Evolutionary conservation across 106 monocot genomes (phyloP).

Genomic region (Hemerocallis citrina): DNA sequence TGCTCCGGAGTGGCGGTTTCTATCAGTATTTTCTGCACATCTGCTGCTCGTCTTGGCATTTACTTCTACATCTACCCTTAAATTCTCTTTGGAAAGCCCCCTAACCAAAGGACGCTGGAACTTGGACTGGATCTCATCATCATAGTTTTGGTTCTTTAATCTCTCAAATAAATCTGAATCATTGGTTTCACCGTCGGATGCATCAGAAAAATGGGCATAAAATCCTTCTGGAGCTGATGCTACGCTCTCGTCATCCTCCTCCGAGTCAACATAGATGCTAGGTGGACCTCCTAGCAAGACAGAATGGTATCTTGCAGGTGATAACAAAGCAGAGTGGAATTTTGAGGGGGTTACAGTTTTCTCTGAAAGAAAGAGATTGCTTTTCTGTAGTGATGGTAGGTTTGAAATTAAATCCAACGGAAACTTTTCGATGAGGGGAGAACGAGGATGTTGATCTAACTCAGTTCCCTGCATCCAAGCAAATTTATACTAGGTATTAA

Average conservation of each 20-base stretch:
- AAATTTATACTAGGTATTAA: too few relatives aligned
- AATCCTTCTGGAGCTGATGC: constrained; percentile 35
- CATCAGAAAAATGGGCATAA: constrained; percentile 46
- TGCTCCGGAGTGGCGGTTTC: constrained; percentile 5
- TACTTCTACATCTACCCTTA: constrained; percentile 40
- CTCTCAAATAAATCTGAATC: constrained; percentile 45
- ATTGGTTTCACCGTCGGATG: constrained; percentile 34
- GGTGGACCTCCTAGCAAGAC: constrained; percentile 20
- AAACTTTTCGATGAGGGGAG: constrained; percentile 47
- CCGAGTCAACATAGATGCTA: constrained; percentile 20
- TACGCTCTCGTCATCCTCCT: constrained; percentile 58
- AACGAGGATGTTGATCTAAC: constrained; percentile 18
- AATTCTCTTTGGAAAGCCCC: constrained; percentile 56
- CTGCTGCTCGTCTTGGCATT: background rate
- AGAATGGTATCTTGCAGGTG: constrained; percentile 27
- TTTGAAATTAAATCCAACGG: constrained; percentile 8
- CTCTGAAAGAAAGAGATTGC: constrained; percentile 30
- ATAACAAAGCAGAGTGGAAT: constrained; percentile 28
- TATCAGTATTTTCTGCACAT: background rate
- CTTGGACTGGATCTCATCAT: constrained; percentile 35
- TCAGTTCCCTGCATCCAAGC: constrained; percentile 29
- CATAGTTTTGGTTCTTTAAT: constrained; percentile 4
- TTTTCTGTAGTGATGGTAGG: constrained; percentile 17
- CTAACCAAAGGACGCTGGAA: constrained; percentile 29
- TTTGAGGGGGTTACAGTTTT: constrained; percentile 37